These are phyloP conservation scores for Pyrenochaeta sp. DNA, from an alignment of 2,329 filamentous ascomycete species.

Conservation along the genomic window DNA sequence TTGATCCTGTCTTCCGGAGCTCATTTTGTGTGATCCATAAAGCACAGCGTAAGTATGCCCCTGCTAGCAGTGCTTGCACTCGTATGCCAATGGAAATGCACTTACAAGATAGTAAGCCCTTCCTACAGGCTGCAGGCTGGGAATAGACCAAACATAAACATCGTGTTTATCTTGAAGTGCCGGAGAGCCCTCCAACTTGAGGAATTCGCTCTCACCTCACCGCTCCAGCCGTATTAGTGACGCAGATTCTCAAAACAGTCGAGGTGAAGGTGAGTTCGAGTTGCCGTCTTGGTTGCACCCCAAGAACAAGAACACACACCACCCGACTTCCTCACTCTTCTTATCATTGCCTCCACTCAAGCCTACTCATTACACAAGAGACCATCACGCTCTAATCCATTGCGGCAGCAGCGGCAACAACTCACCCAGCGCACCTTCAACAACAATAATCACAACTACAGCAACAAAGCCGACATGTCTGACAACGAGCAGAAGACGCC, in stretches of 20 bases:
- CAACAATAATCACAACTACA: background rate
- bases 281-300: background rate
- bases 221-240: background rate
- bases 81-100: too few relatives aligned
- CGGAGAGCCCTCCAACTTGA: background rate
- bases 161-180: too few relatives aligned
- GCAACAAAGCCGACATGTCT: conserved; percentile 8
- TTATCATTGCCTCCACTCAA: background rate
- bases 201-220: background rate
- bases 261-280: conserved; percentile 2
- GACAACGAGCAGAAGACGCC: conserved; percentile 12
- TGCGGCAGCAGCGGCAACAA: background rate
- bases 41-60: too few relatives aligned
- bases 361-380: background rate
- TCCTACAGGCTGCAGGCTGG: too few relatives aligned
- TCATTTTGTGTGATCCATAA: too few relatives aligned
- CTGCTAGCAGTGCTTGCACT: too few relatives aligned
- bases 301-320: background rate
- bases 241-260: background rate
- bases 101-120: too few relatives aligned
- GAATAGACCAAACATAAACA: too few relatives aligned
- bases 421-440: background rate
- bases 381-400: background rate
- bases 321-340: too few relatives aligned
- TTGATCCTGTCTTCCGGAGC: too few relatives aligned